phyloP scores from a whole-genome alignment of 2,329 filamentous ascomycete genomes.

The Didymella exigua region DNA sequence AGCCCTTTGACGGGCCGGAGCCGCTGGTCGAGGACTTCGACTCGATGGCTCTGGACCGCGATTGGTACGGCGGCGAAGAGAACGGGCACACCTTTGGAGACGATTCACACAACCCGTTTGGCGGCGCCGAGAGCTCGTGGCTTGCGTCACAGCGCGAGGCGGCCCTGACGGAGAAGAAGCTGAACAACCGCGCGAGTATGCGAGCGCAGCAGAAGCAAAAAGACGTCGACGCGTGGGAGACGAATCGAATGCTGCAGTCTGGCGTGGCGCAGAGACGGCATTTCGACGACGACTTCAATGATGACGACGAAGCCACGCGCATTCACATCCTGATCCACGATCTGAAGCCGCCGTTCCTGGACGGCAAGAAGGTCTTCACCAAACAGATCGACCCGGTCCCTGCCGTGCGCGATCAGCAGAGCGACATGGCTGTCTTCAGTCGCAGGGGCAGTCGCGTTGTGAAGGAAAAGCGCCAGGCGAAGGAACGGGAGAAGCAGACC shows the following conservation, averaged over 20 bases:
- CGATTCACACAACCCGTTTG: slow-evolving; percentile 91
- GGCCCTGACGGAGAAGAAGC: slow-evolving; percentile 79
- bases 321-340: slow-evolving; percentile 94
- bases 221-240: slow-evolving; percentile 98
- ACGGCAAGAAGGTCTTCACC: slow-evolving; percentile 94
- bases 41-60: slow-evolving; percentile 77
- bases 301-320: slow-evolving; percentile 87
- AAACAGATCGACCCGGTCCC: slow-evolving; percentile 96
- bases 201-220: slow-evolving; percentile 84
- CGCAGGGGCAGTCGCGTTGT: slow-evolving; percentile 94
- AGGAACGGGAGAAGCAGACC: slow-evolving; percentile 90
- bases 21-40: slow-evolving; percentile 69
- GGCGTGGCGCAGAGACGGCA: slow-evolving; percentile 91
- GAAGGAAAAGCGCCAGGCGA: slow-evolving; percentile 86
- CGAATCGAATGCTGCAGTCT: slow-evolving; percentile 96
- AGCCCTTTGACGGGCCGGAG: slow-evolving; percentile 67
- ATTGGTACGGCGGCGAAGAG: slow-evolving; percentile 92
- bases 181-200: slow-evolving; percentile 71
- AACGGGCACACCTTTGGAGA: slow-evolving; percentile 85
- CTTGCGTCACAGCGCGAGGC: slow-evolving; percentile 78
- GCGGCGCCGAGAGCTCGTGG: slow-evolving; percentile 72
- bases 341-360: slow-evolving; percentile 89
- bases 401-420: slow-evolving; percentile 89
- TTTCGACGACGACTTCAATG: slow-evolving; percentile 79
- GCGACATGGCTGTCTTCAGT: slow-evolving; percentile 98